These are phyloP conservation scores for Purpureocillium lavendulum DNA, from an alignment of 2,329 filamentous ascomycete genomes.

Conservation along the genomic window DNA sequence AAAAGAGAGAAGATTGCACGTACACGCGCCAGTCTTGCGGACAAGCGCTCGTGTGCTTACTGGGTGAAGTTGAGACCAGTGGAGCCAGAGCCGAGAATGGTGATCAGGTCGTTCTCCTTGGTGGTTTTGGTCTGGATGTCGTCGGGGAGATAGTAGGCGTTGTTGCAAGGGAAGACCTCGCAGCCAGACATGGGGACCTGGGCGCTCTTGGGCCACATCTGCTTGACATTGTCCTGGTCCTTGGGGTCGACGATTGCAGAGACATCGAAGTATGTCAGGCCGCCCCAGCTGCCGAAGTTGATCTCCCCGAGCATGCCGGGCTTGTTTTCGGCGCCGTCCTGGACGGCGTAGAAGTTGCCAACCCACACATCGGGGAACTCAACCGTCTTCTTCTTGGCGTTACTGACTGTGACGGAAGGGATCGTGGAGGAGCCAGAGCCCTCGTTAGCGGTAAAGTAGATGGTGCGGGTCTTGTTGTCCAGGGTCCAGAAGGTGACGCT, in stretches of 20 bases:
- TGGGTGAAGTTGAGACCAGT: conserved; percentile 13
- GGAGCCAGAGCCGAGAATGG: conserved; percentile 35
- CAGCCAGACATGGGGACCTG: conserved; percentile 40
- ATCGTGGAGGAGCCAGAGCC: conserved; percentile 27
- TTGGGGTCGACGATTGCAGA: conserved; percentile 46
- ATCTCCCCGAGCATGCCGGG: conserved; percentile 47
- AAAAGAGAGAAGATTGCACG: not conserved
- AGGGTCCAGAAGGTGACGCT: conserved; percentile 53
- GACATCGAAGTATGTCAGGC: conserved; percentile 47
- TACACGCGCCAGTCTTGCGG: no score
- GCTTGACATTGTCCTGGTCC: conserved; percentile 44
- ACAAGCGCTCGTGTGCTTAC: not conserved
- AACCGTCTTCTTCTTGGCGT: conserved; percentile 28
- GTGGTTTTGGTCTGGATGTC: conserved; percentile 49
- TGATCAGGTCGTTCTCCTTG: conserved; percentile 37
- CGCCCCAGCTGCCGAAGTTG: conserved; percentile 38
- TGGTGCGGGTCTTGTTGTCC: conserved; percentile 38
- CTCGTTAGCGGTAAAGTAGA: conserved; percentile 40
- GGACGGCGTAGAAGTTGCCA: conserved; percentile 43
- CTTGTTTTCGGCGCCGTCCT: conserved; percentile 29
- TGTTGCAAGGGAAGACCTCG: conserved; percentile 41
- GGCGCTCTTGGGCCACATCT: conserved; percentile 37
- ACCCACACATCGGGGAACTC: conserved; percentile 34
- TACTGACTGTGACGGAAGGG: conserved; percentile 30
- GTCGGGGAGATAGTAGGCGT: conserved; percentile 43